These are phyloP conservation scores for Coniella vitis DNA, from an alignment of 2,329 filamentous ascomycete species.

Conservation along the genomic window DNA sequence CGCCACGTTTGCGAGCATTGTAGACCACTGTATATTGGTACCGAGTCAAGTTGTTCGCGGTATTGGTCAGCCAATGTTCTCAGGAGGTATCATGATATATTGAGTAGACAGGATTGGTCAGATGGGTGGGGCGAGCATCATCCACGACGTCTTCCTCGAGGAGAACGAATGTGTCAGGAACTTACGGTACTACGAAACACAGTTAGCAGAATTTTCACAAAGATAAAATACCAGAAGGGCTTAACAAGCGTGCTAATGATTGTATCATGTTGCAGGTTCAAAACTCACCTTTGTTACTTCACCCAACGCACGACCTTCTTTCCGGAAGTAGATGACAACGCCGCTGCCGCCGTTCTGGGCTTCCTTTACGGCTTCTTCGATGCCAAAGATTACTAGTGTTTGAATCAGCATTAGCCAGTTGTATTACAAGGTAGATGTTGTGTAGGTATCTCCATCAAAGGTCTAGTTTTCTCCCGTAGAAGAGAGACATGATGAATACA, in stretches of 20 bases:
- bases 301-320: slow-evolving; percentile 88
- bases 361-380: slow-evolving; percentile 95
- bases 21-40: slow-evolving; percentile 61
- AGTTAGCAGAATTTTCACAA: slow-evolving; percentile 25
- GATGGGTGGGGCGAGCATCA: too few relatives aligned
- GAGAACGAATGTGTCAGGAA: too few relatives aligned
- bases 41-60: slow-evolving; percentile 1
- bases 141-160: too few relatives aligned
- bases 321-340: slow-evolving; percentile 97
- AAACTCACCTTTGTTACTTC: slow-evolving; percentile 84
- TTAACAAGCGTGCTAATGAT: neutral
- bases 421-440: neutral
- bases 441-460: neutral
- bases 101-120: too few relatives aligned
- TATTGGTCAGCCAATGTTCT: neutral
- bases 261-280: neutral
- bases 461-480: neutral
- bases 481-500: neutral
- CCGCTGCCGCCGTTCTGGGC: slow-evolving; percentile 90
- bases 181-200: slow-evolving; percentile 37
- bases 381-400: slow-evolving; percentile 70
- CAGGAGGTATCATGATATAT: neutral
- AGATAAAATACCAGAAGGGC: neutral
- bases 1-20: slow-evolving; percentile 74
- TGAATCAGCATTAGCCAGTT: neutral